These are phyloP conservation scores for Globisporangium paroecandrum DNA, from an alignment of 352 stramenopile species.

Conservation along the genomic window DNA sequence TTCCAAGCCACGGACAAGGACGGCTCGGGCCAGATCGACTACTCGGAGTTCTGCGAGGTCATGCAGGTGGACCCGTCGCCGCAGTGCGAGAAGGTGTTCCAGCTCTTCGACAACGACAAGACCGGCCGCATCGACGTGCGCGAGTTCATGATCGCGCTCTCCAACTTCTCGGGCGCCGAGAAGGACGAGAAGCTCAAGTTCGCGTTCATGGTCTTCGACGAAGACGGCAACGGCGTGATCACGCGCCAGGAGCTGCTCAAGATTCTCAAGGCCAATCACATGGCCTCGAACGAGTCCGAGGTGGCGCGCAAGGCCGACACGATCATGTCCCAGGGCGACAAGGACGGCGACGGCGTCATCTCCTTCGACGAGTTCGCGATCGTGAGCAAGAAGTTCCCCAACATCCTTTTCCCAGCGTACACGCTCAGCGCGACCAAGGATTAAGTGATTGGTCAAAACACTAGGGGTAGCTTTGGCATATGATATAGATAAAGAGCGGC, in stretches of 20 bases:
- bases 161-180: conserved; percentile 91
- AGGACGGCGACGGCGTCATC: conserved; percentile 95
- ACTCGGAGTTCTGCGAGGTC: conserved; percentile 97
- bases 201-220: conserved; percentile 94
- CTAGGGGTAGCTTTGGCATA: background rate
- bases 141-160: conserved; percentile 94
- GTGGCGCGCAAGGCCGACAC: conserved; percentile 95
- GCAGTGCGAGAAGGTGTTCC: conserved; percentile 92
- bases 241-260: conserved; percentile 93
- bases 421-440: conserved; percentile 65
- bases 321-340: conserved; percentile 96
- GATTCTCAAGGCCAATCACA: conserved; percentile 96
- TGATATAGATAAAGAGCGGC: background rate
- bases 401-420: conserved; percentile 92
- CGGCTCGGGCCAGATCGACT: conserved; percentile 93
- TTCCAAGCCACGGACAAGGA: conserved; percentile 95
- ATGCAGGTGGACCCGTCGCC: conserved; percentile 91
- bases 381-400: conserved; percentile 96
- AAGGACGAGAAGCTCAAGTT: conserved; percentile 98
- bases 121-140: conserved; percentile 90
- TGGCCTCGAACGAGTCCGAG: conserved; percentile 89
- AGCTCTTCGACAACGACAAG: conserved; percentile 93
- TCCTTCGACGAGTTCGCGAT: conserved; percentile 97
- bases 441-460: conserved; percentile 12
- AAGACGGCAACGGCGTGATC: conserved; percentile 94